phyloP scores from a whole-genome alignment of 768 basidiomycete genomes.

The Leccinum arenicola region DNA sequence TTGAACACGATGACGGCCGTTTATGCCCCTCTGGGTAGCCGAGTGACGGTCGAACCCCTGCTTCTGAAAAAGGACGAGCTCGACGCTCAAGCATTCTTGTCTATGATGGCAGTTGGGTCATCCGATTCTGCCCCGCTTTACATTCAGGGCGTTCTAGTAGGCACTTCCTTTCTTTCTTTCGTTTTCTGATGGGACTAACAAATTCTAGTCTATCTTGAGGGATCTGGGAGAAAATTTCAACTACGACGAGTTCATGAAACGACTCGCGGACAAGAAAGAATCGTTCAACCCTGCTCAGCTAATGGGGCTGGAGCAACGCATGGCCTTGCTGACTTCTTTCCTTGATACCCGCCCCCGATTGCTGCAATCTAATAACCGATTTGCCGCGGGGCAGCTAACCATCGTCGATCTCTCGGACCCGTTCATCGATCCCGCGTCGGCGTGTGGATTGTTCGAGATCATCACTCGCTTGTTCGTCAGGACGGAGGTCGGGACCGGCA shows the following conservation, averaged over 20 bases:
- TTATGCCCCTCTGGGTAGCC: conserved; percentile 49
- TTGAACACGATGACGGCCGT: too few relatives aligned
- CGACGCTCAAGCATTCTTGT: conserved; percentile 65
- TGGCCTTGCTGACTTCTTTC: conserved; percentile 60
- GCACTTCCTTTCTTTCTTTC: conserved; percentile 15
- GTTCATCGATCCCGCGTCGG: conserved; percentile 63
- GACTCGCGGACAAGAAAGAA: conserved; percentile 44
- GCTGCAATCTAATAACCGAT: conserved; percentile 34
- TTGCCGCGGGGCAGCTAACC: conserved; percentile 56
- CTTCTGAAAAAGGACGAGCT: conserved; percentile 57
- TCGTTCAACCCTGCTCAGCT: conserved; percentile 58
- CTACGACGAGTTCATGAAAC: conserved; percentile 46
- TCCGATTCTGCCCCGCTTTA: conserved; percentile 65
- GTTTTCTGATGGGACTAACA: conserved; percentile 8
- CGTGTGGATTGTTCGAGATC: conserved; percentile 71
- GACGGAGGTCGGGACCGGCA: conserved; percentile 57
- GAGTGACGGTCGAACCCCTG: conserved; percentile 53
- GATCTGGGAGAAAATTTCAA: conserved; percentile 60
- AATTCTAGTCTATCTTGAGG: conserved; percentile 53
- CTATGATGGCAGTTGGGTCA: conserved; percentile 70
- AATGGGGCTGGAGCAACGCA: conserved; percentile 57
- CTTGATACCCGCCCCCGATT: conserved; percentile 32
- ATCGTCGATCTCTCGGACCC: conserved; percentile 74
- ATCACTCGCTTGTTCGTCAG: conserved; percentile 63
- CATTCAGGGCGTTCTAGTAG: conserved; percentile 64